Evolutionary conservation across 1,284 basidiomycete genomes (phyloP).

Genomic region (Leccinum subrobustum): DNA sequence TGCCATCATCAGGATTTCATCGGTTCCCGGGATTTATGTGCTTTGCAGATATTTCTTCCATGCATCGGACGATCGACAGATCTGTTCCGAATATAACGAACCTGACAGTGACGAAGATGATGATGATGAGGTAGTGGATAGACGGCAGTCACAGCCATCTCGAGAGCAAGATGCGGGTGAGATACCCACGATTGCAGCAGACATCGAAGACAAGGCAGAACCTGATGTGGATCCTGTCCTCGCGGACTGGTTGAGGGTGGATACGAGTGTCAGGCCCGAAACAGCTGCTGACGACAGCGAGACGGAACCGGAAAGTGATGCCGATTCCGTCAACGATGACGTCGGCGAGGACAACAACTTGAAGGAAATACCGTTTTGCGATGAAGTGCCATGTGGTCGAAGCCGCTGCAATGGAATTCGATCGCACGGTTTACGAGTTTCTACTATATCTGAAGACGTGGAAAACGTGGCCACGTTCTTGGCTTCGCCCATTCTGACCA

Average conservation of each 20-base stretch:
- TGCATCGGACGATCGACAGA: slow-evolving; percentile 47
- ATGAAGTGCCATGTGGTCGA: too few relatives aligned
- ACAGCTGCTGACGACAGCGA: slow-evolving; percentile 27
- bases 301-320: slow-evolving; percentile 59
- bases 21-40: neutral
- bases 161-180: slow-evolving; percentile 16
- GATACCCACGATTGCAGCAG: slow-evolving; percentile 26
- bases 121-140: slow-evolving; percentile 25
- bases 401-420: slow-evolving; percentile 52
- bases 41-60: slow-evolving; percentile 70
- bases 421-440: slow-evolving; percentile 67
- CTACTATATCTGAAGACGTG: slow-evolving; percentile 48
- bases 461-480: slow-evolving; percentile 33
- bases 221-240: slow-evolving; percentile 45
- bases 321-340: slow-evolving; percentile 68
- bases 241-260: slow-evolving; percentile 66
- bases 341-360: slow-evolving; percentile 34
- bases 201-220: slow-evolving; percentile 26
- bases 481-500: slow-evolving; percentile 11
- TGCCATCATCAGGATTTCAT: neutral
- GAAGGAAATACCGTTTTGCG: too few relatives aligned
- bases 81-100: slow-evolving; percentile 44
- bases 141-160: slow-evolving; percentile 3
- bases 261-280: slow-evolving; percentile 10
- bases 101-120: slow-evolving; percentile 33